Base-by-base conservation (phyloP, 306 rosid species). In the Rubus parviflorus region DNA sequence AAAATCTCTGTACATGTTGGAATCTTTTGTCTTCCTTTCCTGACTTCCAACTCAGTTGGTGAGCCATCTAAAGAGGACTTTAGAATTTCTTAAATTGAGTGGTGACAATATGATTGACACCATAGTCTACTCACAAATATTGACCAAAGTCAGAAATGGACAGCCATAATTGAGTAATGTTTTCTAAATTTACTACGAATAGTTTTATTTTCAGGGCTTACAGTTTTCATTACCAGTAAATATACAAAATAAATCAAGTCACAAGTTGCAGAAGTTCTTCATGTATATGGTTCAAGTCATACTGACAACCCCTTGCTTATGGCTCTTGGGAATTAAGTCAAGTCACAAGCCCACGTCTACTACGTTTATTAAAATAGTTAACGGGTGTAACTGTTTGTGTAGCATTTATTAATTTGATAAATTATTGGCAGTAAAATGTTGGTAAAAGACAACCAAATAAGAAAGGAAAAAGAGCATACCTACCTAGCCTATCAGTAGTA, bases 31-130 rank as follows among this genome's bases (percentile, higher is more conserved):
- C 69, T 64, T 64, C 23, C 69, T 38, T 72, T 35, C 35, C 1
- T 30, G 0, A 40, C 47, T 19, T 6, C 64, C 48, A 72, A 20
- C 48, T 71, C 35, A n/a, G 11, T 52, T 11, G 76, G 49, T 72
- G n/a, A 51, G 65, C 65, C 76, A 53, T 72, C 65, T 38, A 37
- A n/a, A 72, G 38, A 38, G 48, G 49, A 52, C 76, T 14, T 72
- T 40, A 5, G 14, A 37, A 53, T 37, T 64, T 38, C 22, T 63
- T 63, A 3, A 16, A 15, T 30, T 17, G 7, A 64, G 69, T 64
- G 47, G 10, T 16, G 47, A 37, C 15, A 14, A 0, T 13, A 30
- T 13, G n/a, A 25, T 25, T 37, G 68, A 15, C 16, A 58, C n/a
- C 16, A 25, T 30, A 37, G 20, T 63, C 68, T 17, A 35, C 68